Evolutionary conservation across 495 filamentous ascomycete species (phyloP).

Genomic region (Aspergillus incahuasiensis): DNA sequence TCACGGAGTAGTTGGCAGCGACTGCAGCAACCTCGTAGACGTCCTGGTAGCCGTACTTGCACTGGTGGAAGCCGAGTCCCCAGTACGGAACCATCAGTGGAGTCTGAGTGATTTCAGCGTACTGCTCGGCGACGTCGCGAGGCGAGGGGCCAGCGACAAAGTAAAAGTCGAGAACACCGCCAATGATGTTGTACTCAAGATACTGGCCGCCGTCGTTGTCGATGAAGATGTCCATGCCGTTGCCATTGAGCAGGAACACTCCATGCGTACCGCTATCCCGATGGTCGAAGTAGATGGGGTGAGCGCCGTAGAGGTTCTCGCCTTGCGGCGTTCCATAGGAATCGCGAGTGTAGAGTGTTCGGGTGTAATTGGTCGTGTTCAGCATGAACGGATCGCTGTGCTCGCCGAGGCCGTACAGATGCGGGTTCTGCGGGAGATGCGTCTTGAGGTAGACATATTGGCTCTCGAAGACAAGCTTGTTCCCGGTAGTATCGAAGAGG

Average conservation of each 20-base stretch:
- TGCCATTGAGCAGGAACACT: slow-evolving; percentile 79
- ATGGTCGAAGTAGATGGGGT: slow-evolving; percentile 82
- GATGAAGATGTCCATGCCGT: slow-evolving; percentile 86
- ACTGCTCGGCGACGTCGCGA: slow-evolving; percentile 66
- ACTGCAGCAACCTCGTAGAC: slow-evolving; percentile 74
- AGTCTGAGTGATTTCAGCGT: slow-evolving; percentile 61
- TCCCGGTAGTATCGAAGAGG: slow-evolving; percentile 71
- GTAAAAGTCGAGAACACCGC: slow-evolving; percentile 80
- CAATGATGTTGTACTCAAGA: slow-evolving; percentile 78
- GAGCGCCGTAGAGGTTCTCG: slow-evolving; percentile 74
- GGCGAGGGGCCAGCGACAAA: slow-evolving; percentile 73
- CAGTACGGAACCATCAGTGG: slow-evolving; percentile 82
- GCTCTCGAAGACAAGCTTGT: slow-evolving; percentile 69
- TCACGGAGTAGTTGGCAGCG: slow-evolving; percentile 66
- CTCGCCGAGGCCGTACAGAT: slow-evolving; percentile 78
- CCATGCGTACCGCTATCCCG: slow-evolving; percentile 68
- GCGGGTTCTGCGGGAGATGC: slow-evolving; percentile 57
- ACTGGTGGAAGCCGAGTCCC: slow-evolving; percentile 80
- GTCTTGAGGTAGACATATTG: slow-evolving; percentile 74
- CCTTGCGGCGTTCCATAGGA: slow-evolving; percentile 60
- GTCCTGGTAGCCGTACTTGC: slow-evolving; percentile 76
- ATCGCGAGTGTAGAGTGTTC: slow-evolving; percentile 78
- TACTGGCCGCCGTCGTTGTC: slow-evolving; percentile 62
- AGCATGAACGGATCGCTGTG: slow-evolving; percentile 70
- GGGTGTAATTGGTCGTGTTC: slow-evolving; percentile 66